Percentiles rank a stretch among this genome's conserved stretches.
phyloP scores from a whole-genome alignment of 164 flowering plant species.

The Echeveria elegans region DNA sequence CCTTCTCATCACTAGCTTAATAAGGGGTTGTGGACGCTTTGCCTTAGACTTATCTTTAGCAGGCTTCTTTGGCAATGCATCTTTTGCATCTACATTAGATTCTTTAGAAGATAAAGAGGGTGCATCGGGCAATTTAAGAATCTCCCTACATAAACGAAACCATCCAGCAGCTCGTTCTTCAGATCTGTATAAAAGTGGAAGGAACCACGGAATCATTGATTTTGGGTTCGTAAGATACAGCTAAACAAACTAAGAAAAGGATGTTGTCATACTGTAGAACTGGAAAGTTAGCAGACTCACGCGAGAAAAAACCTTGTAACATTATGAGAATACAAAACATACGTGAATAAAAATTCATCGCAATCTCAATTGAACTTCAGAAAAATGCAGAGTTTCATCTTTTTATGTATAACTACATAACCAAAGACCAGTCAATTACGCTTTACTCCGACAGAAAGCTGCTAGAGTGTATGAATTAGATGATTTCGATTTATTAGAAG shows the following conservation, averaged over 20 bases:
- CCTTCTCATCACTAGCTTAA: conserved; percentile 99
- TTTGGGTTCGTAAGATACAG: neutral
- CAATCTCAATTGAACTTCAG: neutral
- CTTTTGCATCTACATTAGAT: conserved; percentile 37
- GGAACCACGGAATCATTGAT: neutral
- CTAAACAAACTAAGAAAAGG: neutral
- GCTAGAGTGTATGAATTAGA: neutral
- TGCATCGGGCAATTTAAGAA: conserved; percentile 89
- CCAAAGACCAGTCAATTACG: neutral
- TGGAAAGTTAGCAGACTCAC: neutral
- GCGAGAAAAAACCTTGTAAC: neutral
- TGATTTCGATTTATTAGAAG: neutral
- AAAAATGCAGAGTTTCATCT: neutral
- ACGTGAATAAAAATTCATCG: neutral
- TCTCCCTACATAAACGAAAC: conserved; percentile 90
- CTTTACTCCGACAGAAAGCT: neutral
- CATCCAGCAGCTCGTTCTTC: conserved; percentile 98
- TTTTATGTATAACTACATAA: neutral
- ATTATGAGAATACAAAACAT: neutral
- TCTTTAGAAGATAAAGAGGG: conserved; percentile 66
- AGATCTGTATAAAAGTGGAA: conserved; percentile 35
- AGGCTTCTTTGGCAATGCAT: conserved; percentile 48
- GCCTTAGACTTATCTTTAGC: conserved; percentile 72
- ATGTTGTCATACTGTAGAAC: neutral
- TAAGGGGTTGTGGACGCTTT: conserved; percentile 92